These are phyloP conservation scores for Pestalotiopsis sp. DNA, from an alignment of 2,329 filamentous ascomycete genomes.

Conservation along the genomic window DNA sequence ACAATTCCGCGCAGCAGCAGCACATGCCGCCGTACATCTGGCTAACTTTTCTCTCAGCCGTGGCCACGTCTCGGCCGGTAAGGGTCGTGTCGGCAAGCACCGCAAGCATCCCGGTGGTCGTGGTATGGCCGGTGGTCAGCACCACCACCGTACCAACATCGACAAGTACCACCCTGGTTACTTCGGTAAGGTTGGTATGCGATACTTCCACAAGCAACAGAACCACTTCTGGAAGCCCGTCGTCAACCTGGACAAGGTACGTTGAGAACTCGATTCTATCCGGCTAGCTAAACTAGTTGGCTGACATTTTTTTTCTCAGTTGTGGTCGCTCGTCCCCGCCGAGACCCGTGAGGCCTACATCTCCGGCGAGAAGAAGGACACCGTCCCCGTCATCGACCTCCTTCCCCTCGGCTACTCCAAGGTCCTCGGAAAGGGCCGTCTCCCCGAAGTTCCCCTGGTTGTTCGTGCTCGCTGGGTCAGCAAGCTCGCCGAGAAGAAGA, in stretches of 20 bases:
- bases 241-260: constrained; percentile 98
- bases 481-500: constrained; percentile 97
- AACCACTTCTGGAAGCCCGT: constrained; percentile 98
- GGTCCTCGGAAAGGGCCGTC: constrained; percentile 96
- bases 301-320: constrained; percentile 53
- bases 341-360: constrained; percentile 96
- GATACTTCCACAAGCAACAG: constrained; percentile 93
- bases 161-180: constrained; percentile 94
- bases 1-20: background rate
- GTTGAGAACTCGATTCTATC: constrained; percentile 18
- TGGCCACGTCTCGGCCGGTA: constrained; percentile 97
- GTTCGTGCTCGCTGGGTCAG: constrained; percentile 95
- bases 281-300: constrained; percentile 12
- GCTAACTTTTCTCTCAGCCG: constrained; percentile 57
- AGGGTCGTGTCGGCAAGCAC: constrained; percentile 99
- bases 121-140: constrained; percentile 95
- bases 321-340: constrained; percentile 91
- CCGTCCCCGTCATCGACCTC: constrained; percentile 96
- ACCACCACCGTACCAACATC: constrained; percentile 91
- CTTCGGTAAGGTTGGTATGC: constrained; percentile 96
- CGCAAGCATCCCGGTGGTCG: constrained; percentile 85
- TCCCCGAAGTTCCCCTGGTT: constrained; percentile 90
- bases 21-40: constrained; percentile 27
- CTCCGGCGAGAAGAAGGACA: constrained; percentile 77
- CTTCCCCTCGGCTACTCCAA: constrained; percentile 97